Conservation (phyloP, 75 land plant genomes). For the Selaginella moellendorffii region DNA sequence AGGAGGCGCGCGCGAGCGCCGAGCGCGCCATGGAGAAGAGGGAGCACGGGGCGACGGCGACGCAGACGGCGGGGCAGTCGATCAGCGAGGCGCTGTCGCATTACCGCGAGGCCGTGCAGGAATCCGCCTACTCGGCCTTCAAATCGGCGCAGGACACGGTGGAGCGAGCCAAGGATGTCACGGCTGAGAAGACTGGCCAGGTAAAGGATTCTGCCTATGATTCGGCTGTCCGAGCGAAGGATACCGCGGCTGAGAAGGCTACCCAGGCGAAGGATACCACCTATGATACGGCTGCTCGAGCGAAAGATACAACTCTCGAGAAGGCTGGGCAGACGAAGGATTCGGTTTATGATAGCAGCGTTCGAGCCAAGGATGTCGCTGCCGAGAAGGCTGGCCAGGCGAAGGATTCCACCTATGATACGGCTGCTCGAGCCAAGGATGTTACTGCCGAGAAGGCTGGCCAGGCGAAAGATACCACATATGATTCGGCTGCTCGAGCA, state of each 20-base stretch:
- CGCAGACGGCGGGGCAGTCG: slow-evolving; percentile 11
- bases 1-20: too few species aligned
- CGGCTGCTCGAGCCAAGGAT: slow-evolving; percentile 8
- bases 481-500: slow-evolving; percentile 9
- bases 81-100: slow-evolving; percentile 13
- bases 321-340: slow-evolving; percentile 17
- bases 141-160: slow-evolving; percentile 18
- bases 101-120: slow-evolving; percentile 15
- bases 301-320: slow-evolving; percentile 11
- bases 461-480: slow-evolving; percentile 16
- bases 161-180: slow-evolving; percentile 23
- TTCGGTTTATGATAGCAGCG: slow-evolving; percentile 10
- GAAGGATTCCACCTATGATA: slow-evolving; percentile 11
- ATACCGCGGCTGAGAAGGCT: slow-evolving; percentile 17
- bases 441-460: slow-evolving; percentile 9
- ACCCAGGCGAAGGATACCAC: slow-evolving; percentile 9
- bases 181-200: slow-evolving; percentile 16
- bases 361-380: slow-evolving; percentile 14
- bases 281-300: not conserved
- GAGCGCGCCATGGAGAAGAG: too few species aligned
- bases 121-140: slow-evolving; percentile 10
- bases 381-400: slow-evolving; percentile 16
- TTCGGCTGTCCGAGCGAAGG: too few species aligned
- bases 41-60: slow-evolving; percentile 18
- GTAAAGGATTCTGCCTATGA: too few species aligned